Evolutionary conservation across 805 yeast species (phyloP), one percentile per base, ranked within the genome.

Genomic region (Hemisphaericaspora nanyangensis): DNA sequence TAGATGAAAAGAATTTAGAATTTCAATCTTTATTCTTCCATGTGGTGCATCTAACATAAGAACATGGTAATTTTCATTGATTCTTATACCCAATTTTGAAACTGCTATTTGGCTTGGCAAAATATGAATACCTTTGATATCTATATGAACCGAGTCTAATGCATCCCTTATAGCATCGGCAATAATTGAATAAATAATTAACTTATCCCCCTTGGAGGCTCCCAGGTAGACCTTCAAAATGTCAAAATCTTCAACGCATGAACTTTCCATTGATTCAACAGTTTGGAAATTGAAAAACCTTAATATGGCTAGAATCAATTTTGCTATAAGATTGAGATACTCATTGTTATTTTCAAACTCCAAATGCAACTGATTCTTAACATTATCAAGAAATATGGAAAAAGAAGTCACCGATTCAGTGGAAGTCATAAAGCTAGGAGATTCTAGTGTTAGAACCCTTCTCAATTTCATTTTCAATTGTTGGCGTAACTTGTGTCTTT

Each of bases 201-300:
- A n/a, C 6, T 7, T 16, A 24, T 11, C 5, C 3, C 35, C 35
- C 5, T 26, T 5, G 6, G 25, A 6, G n/a, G 22, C 18, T 6
- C 6, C 10, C n/a, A 54, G 26, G 36, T 57, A 58, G 2, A 58
- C 31, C 25, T 56, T 35, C 8, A 55, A 28, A 12, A 58, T 39
- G 35, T 50, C 50, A 27, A 47, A 51, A 43, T 57, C 60, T 40
- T 58, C 61, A 25, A 44, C 29, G 31, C 16, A 46, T 22, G 30
- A n/a, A n/a, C n/a, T 2, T 3, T 17, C 8, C n/a, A 10, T 33
- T 3, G 35, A 27, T 10, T 15, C 12, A 7, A 15, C 18, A 15
- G 4, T 4, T 13, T 13, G 6, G n/a, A 31, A 31, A 8, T 31
- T 20, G 27, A 12, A 31, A n/a, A 48, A 7, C 29, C 27, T 15